Evolutionary conservation across 768 basidiomycete species (phyloP).

Genomic region (Lentinula lateritia): DNA sequence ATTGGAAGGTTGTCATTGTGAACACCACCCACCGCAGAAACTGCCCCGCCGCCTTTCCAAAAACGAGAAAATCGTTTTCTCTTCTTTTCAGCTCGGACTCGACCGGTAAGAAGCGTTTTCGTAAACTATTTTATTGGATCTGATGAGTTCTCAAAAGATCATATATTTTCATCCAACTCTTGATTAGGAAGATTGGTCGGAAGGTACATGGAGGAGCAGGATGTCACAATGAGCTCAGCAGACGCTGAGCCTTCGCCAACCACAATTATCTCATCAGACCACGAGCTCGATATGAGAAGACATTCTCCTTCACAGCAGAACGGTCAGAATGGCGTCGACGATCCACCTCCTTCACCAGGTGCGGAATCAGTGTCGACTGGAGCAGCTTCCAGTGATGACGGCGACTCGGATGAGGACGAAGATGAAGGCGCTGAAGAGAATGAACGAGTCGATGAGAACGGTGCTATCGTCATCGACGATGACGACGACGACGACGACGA

Average conservation of each 20-base stretch:
- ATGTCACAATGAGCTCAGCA: conserved; percentile 1
- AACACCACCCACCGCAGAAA: background rate
- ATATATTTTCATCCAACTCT: background rate
- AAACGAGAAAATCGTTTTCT: background rate
- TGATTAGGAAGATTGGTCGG: conserved; percentile 4
- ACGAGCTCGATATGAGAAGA: background rate
- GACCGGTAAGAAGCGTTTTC: background rate
- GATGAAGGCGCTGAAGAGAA: conserved; percentile 1
- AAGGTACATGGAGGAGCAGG: conserved; percentile 6
- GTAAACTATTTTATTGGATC: background rate
- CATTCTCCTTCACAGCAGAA: background rate
- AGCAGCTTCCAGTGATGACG: conserved; percentile 1
- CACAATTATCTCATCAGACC: background rate
- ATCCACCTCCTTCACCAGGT: background rate
- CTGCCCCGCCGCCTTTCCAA: background rate
- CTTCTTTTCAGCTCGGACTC: background rate
- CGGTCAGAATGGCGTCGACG: background rate
- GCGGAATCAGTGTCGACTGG: conserved; percentile 1
- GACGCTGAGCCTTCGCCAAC: background rate
- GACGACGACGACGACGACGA: background rate
- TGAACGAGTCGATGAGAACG: conserved; percentile 1
- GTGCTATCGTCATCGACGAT: background rate
- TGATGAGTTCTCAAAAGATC: background rate
- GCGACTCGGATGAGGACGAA: background rate
- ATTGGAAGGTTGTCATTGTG: background rate